phyloP scores from a whole-genome alignment of 2,329 filamentous ascomycete species.

The Corniculantispora saksenae region DNA sequence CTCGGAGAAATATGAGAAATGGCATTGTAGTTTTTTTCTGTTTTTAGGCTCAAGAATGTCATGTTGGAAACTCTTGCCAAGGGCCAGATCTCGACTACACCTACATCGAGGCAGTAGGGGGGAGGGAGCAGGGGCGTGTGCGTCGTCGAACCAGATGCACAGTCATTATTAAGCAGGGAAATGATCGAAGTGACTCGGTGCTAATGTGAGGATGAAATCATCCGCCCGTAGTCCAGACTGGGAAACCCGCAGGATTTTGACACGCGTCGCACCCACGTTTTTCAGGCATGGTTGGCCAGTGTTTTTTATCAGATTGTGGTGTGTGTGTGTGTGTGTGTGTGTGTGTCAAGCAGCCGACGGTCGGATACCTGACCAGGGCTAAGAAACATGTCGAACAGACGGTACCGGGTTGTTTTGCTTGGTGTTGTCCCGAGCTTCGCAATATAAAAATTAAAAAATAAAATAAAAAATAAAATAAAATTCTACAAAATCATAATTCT shows the following conservation, averaged over 20 bases:
- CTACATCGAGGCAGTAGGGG: too few relatives aligned
- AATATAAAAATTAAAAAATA: neutral
- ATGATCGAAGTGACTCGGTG: too few relatives aligned
- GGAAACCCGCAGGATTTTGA: neutral
- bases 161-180: too few relatives aligned
- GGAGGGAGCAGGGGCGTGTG: too few relatives aligned
- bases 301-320: neutral
- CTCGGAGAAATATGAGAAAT: too few relatives aligned
- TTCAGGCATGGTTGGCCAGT: neutral
- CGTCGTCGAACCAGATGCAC: too few relatives aligned
- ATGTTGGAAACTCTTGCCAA: too few relatives aligned
- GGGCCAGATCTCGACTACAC: too few relatives aligned
- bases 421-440: neutral
- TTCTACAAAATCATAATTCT: neutral
- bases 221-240: neutral
- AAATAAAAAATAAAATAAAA: neutral
- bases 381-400: neutral
- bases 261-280: neutral
- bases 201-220: too few relatives aligned
- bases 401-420: neutral
- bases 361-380: neutral
- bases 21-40: too few relatives aligned
- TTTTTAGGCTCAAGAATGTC: too few relatives aligned
- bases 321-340: too few relatives aligned
- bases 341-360: neutral